A percentile compares a stretch with the other conserved stretches of the same genome.
These are phyloP conservation scores for Albophoma yamanashiensis DNA, from an alignment of 2,329 filamentous ascomycete species.

Conservation along the genomic window DNA sequence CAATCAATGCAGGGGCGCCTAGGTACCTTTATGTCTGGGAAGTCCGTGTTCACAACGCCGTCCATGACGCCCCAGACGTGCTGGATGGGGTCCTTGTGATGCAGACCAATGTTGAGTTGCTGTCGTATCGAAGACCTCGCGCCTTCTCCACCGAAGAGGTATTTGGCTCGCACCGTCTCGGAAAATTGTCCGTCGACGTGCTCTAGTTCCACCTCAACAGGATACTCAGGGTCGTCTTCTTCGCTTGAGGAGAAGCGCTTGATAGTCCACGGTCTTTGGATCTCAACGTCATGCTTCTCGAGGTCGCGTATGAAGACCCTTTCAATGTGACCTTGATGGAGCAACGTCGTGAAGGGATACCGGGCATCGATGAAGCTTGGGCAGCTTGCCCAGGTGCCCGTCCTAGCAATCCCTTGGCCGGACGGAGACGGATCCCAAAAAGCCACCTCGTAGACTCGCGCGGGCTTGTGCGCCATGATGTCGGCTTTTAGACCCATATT, in stretches of 20 bases:
- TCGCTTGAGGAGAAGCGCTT: conserved; percentile 49
- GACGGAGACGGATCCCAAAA: conserved; percentile 58
- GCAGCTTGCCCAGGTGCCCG: conserved; percentile 75
- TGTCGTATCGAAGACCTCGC: conserved; percentile 56
- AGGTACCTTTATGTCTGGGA: conserved; percentile 62
- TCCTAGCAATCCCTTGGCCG: conserved; percentile 49
- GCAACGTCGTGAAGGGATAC: conserved; percentile 58
- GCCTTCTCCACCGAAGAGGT: conserved; percentile 62
- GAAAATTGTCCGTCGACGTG: conserved; percentile 62
- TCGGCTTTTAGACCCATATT: conserved; percentile 84
- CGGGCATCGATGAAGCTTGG: conserved; percentile 70
- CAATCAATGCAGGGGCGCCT: background rate
- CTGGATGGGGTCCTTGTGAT: conserved; percentile 57
- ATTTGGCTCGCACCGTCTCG: conserved; percentile 59
- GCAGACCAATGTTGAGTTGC: conserved; percentile 58
- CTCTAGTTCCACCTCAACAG: conserved; percentile 67
- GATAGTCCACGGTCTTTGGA: conserved; percentile 58
- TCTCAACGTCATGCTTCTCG: conserved; percentile 44
- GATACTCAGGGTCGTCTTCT: conserved; percentile 51
- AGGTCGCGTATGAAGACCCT: conserved; percentile 58
- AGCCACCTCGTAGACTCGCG: conserved; percentile 70
- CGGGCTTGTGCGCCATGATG: conserved; percentile 80
- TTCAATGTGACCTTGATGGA: conserved; percentile 65
- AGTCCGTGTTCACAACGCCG: conserved; percentile 60
- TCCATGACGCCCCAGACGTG: conserved; percentile 72